phyloP scores from a whole-genome alignment of 2,329 filamentous ascomycete genomes.

The Parafenestella ontariensis region DNA sequence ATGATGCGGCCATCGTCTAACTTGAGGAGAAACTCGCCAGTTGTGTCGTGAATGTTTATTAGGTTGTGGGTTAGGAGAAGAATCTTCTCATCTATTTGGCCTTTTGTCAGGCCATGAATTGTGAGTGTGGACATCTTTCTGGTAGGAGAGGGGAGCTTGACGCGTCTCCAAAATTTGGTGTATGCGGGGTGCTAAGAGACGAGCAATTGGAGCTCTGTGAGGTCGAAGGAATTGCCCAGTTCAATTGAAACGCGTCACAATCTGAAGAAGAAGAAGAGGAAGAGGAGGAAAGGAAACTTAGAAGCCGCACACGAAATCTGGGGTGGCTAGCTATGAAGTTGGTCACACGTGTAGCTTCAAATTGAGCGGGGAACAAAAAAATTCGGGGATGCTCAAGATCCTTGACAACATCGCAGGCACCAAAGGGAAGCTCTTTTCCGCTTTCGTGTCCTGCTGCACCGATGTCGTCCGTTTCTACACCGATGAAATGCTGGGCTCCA shows the following conservation, averaged over 20 bases:
- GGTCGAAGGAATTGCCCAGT: no score
- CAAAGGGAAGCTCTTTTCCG: conserved; percentile 11
- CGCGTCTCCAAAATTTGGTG: neutral
- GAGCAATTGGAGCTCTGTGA: conserved; percentile 1
- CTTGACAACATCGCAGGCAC: conserved; percentile 6
- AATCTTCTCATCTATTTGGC: conserved; percentile 63
- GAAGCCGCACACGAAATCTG: conserved; percentile 6
- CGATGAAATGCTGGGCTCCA: conserved; percentile 23
- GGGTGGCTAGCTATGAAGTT: conserved; percentile 6
- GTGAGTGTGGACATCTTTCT: conserved; percentile 50
- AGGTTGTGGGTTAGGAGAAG: conserved; percentile 74
- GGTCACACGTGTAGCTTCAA: conserved; percentile 6
- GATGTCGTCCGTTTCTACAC: conserved; percentile 27
- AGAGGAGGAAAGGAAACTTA: neutral
- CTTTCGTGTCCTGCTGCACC: conserved; percentile 31
- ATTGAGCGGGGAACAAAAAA: conserved; percentile 11
- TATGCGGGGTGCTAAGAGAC: neutral
- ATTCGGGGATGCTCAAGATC: conserved; percentile 16
- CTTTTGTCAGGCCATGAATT: conserved; percentile 50
- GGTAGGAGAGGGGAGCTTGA: neutral
- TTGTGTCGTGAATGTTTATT: conserved; percentile 78
- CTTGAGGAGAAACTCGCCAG: conserved; percentile 74
- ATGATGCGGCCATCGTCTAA: conserved; percentile 77
- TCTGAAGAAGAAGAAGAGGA: neutral
- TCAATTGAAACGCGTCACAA: neutral